Evolutionary conservation across 495 filamentous ascomycete genomes (phyloP), one percentile per base, ranked within the genome.

Genomic region (Penicillium arizonense): DNA sequence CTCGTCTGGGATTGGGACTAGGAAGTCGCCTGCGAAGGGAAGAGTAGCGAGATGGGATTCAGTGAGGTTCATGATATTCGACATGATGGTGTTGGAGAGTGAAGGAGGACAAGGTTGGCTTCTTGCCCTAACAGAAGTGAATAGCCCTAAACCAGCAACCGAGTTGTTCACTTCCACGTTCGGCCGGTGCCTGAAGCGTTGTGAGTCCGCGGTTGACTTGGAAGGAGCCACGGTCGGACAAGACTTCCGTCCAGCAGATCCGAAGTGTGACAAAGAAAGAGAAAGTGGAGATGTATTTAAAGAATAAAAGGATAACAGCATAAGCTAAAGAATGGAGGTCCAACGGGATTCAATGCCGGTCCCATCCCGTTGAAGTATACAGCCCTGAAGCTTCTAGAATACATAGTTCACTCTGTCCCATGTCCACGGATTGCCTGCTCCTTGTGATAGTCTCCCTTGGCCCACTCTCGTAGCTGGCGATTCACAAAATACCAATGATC

Each of bases 401-500:
- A 45, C 14, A 44, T 12, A 30, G 28, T 30, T 30, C 28, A 30
- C 28, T 2, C 6, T 9, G 28, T 30, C 28, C 28, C 28, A 30
- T 30, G 28, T 30, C 33, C 21, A 47, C 18, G 11, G 43, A 51
- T 34, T 45, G 52, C 38, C 23, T 50, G 35, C 51, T 50, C 23
- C 9, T 2, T 7, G 28, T 30, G 7, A 30, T 2, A 7, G 5
- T 30, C 28, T 30, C 28, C 28, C 28, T 30, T 30, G 28, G 55
- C 56, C 69, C 64, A 73, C 6, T 56, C 34, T 24, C 61, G 58
- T 44, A 77, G 42, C 24, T 70, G 67, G 12, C 65, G 65, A 40
- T 63, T 69, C 13, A 77, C 52, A 3, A 42, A 46, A 4, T 52
- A 60, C 74, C 74, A 77, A 40, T 70, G 58, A 8, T 56, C 62